phyloP scores from a whole-genome alignment of 306 rosid species.

The Prunus campanulata region DNA sequence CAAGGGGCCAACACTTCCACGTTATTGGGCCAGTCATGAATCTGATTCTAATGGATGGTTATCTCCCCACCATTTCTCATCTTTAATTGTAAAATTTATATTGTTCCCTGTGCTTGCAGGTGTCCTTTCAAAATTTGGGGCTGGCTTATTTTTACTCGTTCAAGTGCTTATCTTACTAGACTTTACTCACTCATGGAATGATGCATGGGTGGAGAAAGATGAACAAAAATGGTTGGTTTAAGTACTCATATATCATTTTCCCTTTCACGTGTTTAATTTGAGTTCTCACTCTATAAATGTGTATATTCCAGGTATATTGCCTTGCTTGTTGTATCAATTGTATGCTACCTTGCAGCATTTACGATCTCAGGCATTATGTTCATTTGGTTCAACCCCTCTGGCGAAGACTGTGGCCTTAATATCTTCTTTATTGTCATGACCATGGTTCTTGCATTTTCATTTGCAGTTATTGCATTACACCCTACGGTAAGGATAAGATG shows the following conservation, averaged over 20 bases:
- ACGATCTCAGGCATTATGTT: constrained; percentile 69
- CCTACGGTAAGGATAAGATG: constrained; percentile 58
- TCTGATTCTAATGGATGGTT: neutral
- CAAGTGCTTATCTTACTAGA: constrained; percentile 89
- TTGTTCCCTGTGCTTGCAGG: constrained; percentile 41
- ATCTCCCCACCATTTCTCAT: neutral
- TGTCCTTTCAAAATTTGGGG: constrained; percentile 78
- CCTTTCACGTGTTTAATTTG: constrained; percentile 11
- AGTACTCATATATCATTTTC: constrained; percentile 1
- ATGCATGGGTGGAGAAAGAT: constrained; percentile 94
- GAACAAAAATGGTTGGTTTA: constrained; percentile 79
- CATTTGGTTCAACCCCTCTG: constrained; percentile 94
- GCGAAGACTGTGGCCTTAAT: constrained; percentile 88
- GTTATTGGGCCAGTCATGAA: neutral
- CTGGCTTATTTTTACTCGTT: constrained; percentile 85
- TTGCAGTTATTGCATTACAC: constrained; percentile 70
- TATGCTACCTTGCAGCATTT: constrained; percentile 83
- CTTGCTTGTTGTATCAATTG: constrained; percentile 71
- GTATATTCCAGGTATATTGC: constrained; percentile 72
- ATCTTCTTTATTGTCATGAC: constrained; percentile 88
- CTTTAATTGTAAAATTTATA: neutral
- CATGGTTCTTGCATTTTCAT: constrained; percentile 75
- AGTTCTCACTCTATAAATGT: constrained; percentile 5
- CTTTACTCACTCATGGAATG: constrained; percentile 88
- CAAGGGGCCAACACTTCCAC: neutral